Percentiles rank a stretch among this genome's conserved stretches.
Conservation (phyloP, 768 basidiomycete genomes). For the Boletus eberwhitei region DNA sequence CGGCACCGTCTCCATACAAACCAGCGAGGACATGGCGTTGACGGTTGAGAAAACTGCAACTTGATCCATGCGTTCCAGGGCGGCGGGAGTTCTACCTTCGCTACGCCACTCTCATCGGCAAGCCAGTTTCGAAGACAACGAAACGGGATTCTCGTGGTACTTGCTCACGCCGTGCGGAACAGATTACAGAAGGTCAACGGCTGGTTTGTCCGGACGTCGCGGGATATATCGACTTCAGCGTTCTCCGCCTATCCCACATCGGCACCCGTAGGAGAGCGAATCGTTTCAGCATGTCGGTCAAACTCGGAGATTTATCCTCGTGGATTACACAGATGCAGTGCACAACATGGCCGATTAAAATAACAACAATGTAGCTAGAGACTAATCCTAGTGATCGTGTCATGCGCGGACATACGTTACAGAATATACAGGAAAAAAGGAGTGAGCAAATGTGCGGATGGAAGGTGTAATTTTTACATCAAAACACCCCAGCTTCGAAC, state of each 20-base stretch:
- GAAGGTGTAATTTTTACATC: slow-evolving; percentile 1
- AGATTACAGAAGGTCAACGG: background rate
- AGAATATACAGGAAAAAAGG: slow-evolving; percentile 15
- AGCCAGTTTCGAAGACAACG: background rate
- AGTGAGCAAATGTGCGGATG: background rate
- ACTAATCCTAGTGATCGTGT: slow-evolving; percentile 14
- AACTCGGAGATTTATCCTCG: too few relatives aligned
- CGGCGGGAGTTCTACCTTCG: background rate
- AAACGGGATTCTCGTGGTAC: slow-evolving; percentile 8
- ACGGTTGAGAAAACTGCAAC: background rate
- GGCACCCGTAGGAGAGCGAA: too few relatives aligned
- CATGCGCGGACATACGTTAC: slow-evolving; percentile 16
- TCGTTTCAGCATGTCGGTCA: too few relatives aligned
- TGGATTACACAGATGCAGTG: slow-evolving; percentile 4
- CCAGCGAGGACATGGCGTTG: background rate
- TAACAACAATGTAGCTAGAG: slow-evolving; percentile 5
- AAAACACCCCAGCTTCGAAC: slow-evolving; percentile 27
- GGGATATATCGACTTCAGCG: background rate
- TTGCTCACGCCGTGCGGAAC: background rate
- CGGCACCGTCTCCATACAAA: background rate
- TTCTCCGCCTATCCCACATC: too few relatives aligned
- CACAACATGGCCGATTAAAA: slow-evolving; percentile 11
- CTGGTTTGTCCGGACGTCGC: background rate
- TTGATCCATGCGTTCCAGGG: background rate
- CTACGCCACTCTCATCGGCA: background rate